phyloP scores from a whole-genome alignment of 1,139 yeast species.

The Scheffersomyces illinoinensis region DNA sequence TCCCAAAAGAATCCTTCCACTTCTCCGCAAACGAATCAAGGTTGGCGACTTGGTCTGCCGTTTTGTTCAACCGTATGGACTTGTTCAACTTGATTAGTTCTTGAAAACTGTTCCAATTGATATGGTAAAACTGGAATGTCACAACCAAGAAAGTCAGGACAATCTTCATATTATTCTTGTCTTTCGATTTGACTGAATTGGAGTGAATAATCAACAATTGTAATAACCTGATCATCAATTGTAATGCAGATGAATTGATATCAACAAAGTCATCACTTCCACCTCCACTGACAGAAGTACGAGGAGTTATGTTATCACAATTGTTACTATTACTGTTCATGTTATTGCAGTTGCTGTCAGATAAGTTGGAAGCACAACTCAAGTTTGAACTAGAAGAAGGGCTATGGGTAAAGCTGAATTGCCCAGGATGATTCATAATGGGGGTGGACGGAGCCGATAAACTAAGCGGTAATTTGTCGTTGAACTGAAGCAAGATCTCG shows the following conservation, averaged over 20 bases:
- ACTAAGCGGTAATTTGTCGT: conserved; percentile 45
- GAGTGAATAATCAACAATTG: conserved; percentile 41
- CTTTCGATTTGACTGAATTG: conserved; percentile 33
- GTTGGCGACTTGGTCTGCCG: conserved; percentile 33
- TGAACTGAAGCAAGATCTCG: conserved; percentile 38
- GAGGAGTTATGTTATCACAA: conserved; percentile 2
- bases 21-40: conserved; percentile 40
- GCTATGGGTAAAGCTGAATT: conserved; percentile 9
- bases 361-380: neutral
- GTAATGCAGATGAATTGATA: conserved; percentile 27
- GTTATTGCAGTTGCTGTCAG: conserved; percentile 4
- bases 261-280: conserved; percentile 1
- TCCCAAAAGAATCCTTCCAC: conserved; percentile 33
- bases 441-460: conserved; percentile 50
- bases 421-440: conserved; percentile 22
- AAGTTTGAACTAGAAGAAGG: conserved; percentile 5
- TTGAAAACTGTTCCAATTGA: conserved; percentile 41
- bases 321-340: conserved; percentile 8
- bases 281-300: conserved; percentile 2
- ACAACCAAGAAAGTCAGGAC: conserved; percentile 37
- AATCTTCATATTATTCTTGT: conserved; percentile 32
- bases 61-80: conserved; percentile 40
- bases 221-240: conserved; percentile 30
- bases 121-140: conserved; percentile 41
- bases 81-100: conserved; percentile 37